Base-by-base conservation (phyloP, 2,329 filamentous ascomycete species). In the Arthrobotrys entomopaga region DNA sequence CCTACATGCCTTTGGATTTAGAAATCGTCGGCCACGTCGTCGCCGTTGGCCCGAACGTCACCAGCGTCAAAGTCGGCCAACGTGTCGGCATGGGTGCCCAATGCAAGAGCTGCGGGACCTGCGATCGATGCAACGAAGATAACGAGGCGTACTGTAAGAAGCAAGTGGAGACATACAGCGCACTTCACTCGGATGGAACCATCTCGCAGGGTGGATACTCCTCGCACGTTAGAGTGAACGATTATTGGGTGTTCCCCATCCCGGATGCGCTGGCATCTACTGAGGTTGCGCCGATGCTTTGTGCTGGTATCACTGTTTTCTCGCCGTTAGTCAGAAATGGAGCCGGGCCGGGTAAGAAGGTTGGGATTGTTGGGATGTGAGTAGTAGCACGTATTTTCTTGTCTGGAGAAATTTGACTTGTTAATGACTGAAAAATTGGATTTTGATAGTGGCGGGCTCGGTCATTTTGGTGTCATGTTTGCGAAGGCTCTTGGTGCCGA, bases 261-360 rank as follows among this genome's bases (percentile, higher is more conserved):
- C 92, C 92, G 40, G 91, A 93, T 34, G 87, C 84, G 60, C 85
- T 96, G 52, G 79, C 84, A 8, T 86, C 85, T 77, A 81, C 83
- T 65, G 82, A 89, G 58, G 91, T 89, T 0, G 92, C 91, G 1
- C 91, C 90, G 8, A 92, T 93, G 90, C 86, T 95, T 77, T 96
- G 92, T 82, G 92, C 91, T 46, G 92, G 92, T 76, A 85, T 96
- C 77, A 96, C 92, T 2, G 88, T 88, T 71, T 96, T 89, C 83
- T 90, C 87, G 73, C 92, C 92, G 0, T 85, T 96, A 13, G 89
- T 91, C 76, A 87, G 91, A 56, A 89, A 93, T 79, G 90, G 90
- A 20, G 86, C 86, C 72, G 90, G 90, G 0, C 90, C 90, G 0
- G 91, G 92, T 76, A 92, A 91, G 84, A 92, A 91, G 83, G 88